Conservation (phyloP, 176 grass and related monocot species). For the Rhynchospora breviuscula region DNA sequence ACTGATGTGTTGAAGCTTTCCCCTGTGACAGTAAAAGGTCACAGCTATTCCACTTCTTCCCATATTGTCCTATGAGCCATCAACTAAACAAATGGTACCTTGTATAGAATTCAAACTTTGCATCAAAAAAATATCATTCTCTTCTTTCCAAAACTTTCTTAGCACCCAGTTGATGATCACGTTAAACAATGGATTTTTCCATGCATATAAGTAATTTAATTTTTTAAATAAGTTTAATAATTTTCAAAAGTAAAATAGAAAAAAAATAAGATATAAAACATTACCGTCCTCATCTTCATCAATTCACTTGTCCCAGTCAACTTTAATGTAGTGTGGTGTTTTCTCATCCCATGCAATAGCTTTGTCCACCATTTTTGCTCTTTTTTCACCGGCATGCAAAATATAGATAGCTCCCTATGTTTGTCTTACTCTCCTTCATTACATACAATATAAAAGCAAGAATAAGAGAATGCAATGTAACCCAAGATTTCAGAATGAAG, state of each 20-base stretch:
- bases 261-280: neutral
- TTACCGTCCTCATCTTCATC: slow-evolving; percentile 95
- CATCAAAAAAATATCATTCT: neutral
- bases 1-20: too few relatives aligned
- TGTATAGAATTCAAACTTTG: neutral
- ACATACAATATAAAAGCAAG: neutral
- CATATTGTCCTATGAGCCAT: too few relatives aligned
- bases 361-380: slow-evolving; percentile 89
- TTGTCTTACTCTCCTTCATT: slow-evolving; percentile 82
- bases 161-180: neutral
- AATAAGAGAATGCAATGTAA: neutral
- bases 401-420: slow-evolving; percentile 61
- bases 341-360: slow-evolving; percentile 53
- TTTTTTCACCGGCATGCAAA: slow-evolving; percentile 59
- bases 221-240: neutral
- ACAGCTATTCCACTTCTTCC: too few relatives aligned
- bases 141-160: neutral
- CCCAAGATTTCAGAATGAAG: neutral
- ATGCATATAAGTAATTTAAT: neutral
- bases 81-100: too few relatives aligned
- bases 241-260: neutral
- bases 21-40: too few relatives aligned
- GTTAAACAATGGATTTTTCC: neutral
- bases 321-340: slow-evolving; percentile 72
- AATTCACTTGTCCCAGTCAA: slow-evolving; percentile 98